Evolutionary conservation across 106 monocot genomes (phyloP), one percentile per base, ranked within the genome.

Genomic region (Dioscorea dumetorum): DNA sequence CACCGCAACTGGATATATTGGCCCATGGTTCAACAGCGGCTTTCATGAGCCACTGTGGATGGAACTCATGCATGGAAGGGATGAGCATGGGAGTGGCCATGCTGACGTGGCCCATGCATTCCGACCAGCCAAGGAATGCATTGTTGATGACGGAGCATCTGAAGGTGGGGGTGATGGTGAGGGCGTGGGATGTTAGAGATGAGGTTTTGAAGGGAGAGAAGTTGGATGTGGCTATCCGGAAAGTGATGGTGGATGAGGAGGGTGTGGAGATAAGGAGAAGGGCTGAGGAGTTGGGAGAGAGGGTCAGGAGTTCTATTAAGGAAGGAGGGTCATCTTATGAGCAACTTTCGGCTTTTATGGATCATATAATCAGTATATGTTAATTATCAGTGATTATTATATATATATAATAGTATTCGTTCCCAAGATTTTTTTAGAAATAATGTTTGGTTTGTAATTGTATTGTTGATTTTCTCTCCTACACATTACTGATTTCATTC

Each of bases 31-130:
- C 85, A 48, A 74, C 71, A 12, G 81, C 66, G 0, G 82, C 48
- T 52, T 78, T 78, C 58, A 62, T 82, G 67, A 81, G 64, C 13
- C 80, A 80, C 33, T 74, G 69, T 22, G 80, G 80, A 8, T 80
- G 80, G 80, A 80, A 81, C 71, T 76, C 75, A 33, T 48, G 24
- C 3, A 54, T 81, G 56, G 77, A 77, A 32, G 61, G 62, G 22
- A 17, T 72, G 33, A 64, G 31, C 18, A 48, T 50, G 22, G 77
- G 18, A 10, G 0, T 22, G 65, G 67, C 6, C 53, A 67, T 34
- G 78, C 74, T 49, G 33, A 49, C 76, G 22, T 84, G 84, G 84
- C 79, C 84, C 8, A 79, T 84, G 84, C 84, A 66, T 13, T 64
- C 83, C 0, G 83, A 78, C 56, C 84, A 84, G 68, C 84, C 84